These are phyloP conservation scores for Metschnikowia gelsemii DNA, from an alignment of 805 yeast species.

Conservation along the genomic window DNA sequence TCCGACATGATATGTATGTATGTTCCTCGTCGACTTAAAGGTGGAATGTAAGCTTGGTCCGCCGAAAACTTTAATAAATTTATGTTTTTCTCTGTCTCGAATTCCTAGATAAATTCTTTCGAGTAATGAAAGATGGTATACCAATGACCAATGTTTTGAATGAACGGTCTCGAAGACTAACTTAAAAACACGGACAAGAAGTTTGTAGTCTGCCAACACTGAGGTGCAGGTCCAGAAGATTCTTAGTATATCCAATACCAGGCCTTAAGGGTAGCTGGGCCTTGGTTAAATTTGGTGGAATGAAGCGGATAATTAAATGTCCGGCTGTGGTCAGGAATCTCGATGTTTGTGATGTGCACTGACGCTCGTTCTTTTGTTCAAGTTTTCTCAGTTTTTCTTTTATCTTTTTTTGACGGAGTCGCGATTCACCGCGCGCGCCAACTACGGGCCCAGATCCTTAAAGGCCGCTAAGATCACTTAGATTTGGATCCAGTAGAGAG, in stretches of 20 bases:
- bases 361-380: background rate
- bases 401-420: conserved; percentile 4
- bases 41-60: background rate
- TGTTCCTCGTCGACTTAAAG: background rate
- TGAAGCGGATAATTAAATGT: background rate
- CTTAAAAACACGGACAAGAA: no score
- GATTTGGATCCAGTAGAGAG: no score
- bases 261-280: no score
- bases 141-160: background rate
- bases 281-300: no score
- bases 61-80: no score
- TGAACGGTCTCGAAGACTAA: no score
- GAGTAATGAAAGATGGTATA: background rate
- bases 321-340: background rate
- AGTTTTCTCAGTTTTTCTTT: conserved; percentile 2
- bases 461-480: no score
- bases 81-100: no score
- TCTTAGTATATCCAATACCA: no score
- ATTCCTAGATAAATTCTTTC: background rate
- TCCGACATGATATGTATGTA: conserved; percentile 4
- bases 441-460: conserved; percentile 3
- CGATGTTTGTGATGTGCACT: background rate
- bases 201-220: no score
- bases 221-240: no score
- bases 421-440: conserved; percentile 8